Percentiles rank a stretch among this genome's conserved stretches.
These are phyloP conservation scores for Rhododendron kiyosumense DNA, from an alignment of 148 eudicot genomes.

Conservation along the genomic window DNA sequence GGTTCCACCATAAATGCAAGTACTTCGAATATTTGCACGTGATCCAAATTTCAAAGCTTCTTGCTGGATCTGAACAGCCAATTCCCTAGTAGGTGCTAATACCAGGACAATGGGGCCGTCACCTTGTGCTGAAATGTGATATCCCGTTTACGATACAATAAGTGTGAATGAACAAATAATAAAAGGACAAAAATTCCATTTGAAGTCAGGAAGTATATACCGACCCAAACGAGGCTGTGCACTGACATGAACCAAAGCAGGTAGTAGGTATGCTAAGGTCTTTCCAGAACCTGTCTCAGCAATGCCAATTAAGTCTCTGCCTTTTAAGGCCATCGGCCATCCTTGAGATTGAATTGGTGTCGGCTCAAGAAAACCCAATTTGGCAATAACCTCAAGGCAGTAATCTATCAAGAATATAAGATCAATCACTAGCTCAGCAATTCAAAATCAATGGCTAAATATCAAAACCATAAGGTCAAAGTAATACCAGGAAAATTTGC, in stretches of 20 bases:
- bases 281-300: conserved; percentile 99
- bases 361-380: conserved; percentile 86
- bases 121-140: conserved; percentile 52
- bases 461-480: not conserved
- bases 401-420: conserved; percentile 42
- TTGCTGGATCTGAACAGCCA: conserved; percentile 96
- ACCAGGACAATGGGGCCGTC: conserved; percentile 90
- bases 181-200: not conserved
- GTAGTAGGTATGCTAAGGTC: conserved; percentile 85
- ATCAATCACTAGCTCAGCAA: conserved; percentile 2
- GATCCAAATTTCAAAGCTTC: conserved; percentile 80
- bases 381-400: conserved; percentile 71
- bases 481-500: conserved; percentile 84
- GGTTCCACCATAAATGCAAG: conserved; percentile 96
- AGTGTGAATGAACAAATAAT: not conserved
- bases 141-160: not conserved
- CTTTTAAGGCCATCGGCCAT: conserved; percentile 99
- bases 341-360: conserved; percentile 96
- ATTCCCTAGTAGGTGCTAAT: conserved; percentile 94
- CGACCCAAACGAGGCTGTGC: conserved; percentile 88
- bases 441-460: not conserved
- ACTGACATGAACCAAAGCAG: conserved; percentile 84
- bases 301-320: conserved; percentile 93
- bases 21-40: conserved; percentile 58
- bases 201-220: conserved; percentile 16